A percentile compares a stretch with the other conserved stretches of the same genome.
phyloP scores from a whole-genome alignment of 192 early-diverging fungal species.

The Pecoramyces ruminantium region DNA sequence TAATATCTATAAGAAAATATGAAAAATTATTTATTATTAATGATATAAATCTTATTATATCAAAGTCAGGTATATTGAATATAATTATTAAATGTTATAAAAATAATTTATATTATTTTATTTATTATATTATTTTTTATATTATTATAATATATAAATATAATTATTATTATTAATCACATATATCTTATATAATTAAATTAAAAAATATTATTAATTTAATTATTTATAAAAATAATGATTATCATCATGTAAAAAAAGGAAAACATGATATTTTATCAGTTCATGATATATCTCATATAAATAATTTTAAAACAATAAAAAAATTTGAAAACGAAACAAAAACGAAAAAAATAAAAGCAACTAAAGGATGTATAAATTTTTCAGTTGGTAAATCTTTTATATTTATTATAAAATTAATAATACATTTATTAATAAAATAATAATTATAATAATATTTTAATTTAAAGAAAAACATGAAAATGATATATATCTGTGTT shows the following conservation, averaged over 20 bases:
- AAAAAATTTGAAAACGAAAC: background rate
- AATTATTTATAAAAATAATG: no score
- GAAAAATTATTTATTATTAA: constrained; percentile 21
- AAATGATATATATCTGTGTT: background rate
- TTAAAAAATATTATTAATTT: no score
- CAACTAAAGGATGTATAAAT: background rate
- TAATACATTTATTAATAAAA: no score
- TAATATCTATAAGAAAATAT: constrained; percentile 25
- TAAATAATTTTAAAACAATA: background rate
- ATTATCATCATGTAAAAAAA: no score
- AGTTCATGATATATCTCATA: background rate
- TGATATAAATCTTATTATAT: constrained; percentile 25
- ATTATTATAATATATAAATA: no score
- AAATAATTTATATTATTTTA: no score
- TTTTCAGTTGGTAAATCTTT: background rate
- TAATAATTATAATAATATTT: no score
- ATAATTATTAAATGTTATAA: no score
- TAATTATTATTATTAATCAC: no score
- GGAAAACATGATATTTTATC: background rate
- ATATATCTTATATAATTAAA: no score
- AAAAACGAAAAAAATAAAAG: background rate
- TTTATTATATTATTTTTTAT: no score
- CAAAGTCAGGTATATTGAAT: constrained; percentile 16
- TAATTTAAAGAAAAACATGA: background rate
- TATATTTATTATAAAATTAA: background rate